A percentile compares a stretch with the other conserved stretches of the same genome.
Evolutionary conservation across 2,329 filamentous ascomycete genomes (phyloP).

Genomic region (Arthroderma uncinatum): DNA sequence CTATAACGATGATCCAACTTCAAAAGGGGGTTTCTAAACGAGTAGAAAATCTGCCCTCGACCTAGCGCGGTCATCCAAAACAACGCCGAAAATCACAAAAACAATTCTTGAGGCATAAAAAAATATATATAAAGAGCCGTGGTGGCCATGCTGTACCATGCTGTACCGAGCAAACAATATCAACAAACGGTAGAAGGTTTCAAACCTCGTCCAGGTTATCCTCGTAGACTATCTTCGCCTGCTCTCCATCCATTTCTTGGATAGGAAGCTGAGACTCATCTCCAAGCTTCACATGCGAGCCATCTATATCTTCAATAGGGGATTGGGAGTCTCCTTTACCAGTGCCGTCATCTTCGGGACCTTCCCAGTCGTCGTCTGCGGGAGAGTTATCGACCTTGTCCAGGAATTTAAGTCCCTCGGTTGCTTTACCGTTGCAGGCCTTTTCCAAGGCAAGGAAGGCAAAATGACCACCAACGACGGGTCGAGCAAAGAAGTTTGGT

Average conservation of each 20-base stretch:
- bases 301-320: background rate
- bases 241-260: background rate
- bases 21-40: background rate
- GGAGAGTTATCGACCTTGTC: slow-evolving; percentile 18
- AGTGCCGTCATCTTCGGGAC: background rate
- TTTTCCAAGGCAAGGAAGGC: slow-evolving; percentile 70
- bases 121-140: background rate
- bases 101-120: background rate
- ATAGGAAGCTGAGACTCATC: background rate
- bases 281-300: slow-evolving; percentile 8
- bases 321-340: background rate
- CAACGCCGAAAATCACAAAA: background rate
- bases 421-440: slow-evolving; percentile 61
- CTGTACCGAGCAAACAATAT: background rate
- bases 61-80: background rate
- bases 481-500: slow-evolving; percentile 65
- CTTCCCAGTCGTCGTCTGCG: background rate
- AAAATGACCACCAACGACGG: slow-evolving; percentile 78
- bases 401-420: slow-evolving; percentile 44
- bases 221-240: background rate
- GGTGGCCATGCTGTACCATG: background rate
- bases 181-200: background rate
- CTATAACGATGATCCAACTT: background rate
- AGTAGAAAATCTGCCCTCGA: background rate
- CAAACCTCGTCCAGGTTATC: background rate